Evolutionary conservation across 1,284 basidiomycete species (phyloP).

Genomic region (Pholiota adiposa): DNA sequence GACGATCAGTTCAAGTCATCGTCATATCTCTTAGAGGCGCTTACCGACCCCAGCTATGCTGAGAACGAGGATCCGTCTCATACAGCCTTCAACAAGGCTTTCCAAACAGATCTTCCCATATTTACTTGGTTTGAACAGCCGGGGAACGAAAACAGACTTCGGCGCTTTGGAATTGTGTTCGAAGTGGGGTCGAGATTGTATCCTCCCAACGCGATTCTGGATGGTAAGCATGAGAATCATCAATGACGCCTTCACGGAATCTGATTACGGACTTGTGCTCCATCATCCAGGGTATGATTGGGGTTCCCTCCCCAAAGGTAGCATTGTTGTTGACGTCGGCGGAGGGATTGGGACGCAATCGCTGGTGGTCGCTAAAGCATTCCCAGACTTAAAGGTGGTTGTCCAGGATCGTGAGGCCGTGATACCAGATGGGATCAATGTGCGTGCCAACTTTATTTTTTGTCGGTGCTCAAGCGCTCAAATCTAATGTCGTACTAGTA

Average conservation of each 20-base stretch:
- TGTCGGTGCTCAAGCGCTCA: no score
- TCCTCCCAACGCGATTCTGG: constrained; percentile 31
- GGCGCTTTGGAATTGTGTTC: constrained; percentile 40
- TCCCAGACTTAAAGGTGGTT: constrained; percentile 36
- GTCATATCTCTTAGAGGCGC: constrained; percentile 36
- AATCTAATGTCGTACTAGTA: constrained; percentile 15
- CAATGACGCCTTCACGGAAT: not conserved
- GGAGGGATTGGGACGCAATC: constrained; percentile 41
- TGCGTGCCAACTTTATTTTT: constrained; percentile 13
- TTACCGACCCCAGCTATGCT: constrained; percentile 34
- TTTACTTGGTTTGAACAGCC: constrained; percentile 37
- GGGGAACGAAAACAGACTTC: constrained; percentile 30
- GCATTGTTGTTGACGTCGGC: constrained; percentile 47
- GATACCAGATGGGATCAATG: constrained; percentile 34
- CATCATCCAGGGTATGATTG: constrained; percentile 36
- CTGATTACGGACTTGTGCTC: not conserved
- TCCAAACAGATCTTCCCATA: constrained; percentile 26
- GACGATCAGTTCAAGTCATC: constrained; percentile 41
- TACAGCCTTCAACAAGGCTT: constrained; percentile 35
- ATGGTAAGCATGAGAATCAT: constrained; percentile 26
- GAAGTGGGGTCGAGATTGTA: constrained; percentile 30
- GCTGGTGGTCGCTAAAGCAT: constrained; percentile 29
- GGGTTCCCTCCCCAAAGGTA: constrained; percentile 31
- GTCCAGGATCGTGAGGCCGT: constrained; percentile 41
- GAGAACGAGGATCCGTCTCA: constrained; percentile 31